Conservation (phyloP, 148 eudicot genomes). For the Silene latifolia region DNA sequence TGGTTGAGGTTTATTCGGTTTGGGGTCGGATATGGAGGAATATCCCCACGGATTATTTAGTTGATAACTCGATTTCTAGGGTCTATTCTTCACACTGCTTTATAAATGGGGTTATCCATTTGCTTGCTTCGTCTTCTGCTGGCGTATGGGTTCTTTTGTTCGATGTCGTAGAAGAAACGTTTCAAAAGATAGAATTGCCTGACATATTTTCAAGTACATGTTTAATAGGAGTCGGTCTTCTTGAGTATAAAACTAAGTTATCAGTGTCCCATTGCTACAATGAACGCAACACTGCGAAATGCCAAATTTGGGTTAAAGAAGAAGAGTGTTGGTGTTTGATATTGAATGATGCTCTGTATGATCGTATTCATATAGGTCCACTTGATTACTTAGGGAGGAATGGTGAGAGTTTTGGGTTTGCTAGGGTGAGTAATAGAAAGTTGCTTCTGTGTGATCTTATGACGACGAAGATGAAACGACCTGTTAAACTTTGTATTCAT, state of each 20-base stretch:
- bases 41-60: neutral
- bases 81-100: neutral
- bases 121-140: neutral
- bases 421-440: too few relatives aligned
- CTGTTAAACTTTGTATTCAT: too few relatives aligned
- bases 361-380: too few relatives aligned
- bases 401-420: too few relatives aligned
- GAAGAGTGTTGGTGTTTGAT: neutral
- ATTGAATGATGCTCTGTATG: neutral
- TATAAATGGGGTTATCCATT: slow-evolving; percentile 1
- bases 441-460: neutral
- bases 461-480: too few relatives aligned
- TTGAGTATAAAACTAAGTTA: neutral
- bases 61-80: neutral
- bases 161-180: neutral
- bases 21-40: neutral
- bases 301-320: neutral
- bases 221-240: neutral
- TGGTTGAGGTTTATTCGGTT: neutral
- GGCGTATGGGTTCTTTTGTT: neutral
- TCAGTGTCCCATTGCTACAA: neutral
- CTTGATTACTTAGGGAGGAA: too few relatives aligned
- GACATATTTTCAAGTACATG: neutral
- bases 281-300: neutral
- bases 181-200: neutral